Conservation (phyloP, 2,329 filamentous ascomycete species). For the Penicillium verrucosum region DNA sequence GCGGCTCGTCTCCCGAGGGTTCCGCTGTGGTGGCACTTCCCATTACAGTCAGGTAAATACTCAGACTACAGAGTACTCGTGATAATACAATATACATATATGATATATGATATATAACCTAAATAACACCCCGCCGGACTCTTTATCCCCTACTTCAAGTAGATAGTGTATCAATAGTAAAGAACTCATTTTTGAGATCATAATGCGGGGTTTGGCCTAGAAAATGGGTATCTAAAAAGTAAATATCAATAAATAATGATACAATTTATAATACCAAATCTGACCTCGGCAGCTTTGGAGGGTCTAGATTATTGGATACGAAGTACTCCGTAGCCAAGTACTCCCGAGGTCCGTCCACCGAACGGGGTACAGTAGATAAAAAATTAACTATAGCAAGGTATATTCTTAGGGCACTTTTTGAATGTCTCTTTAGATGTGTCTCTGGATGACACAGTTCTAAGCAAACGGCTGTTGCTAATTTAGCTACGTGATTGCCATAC, state of each 20-base stretch:
- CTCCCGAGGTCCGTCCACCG: not conserved
- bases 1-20: slow-evolving; percentile 19
- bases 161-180: not conserved
- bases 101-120: too few relatives aligned
- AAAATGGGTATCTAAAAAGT: too few relatives aligned
- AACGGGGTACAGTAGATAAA: not conserved
- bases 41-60: not conserved
- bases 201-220: too few relatives aligned
- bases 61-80: not conserved
- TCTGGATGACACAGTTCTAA: not conserved
- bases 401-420: not conserved
- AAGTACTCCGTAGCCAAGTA: too few relatives aligned
- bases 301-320: not conserved
- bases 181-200: not conserved
- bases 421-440: not conserved
- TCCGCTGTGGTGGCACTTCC: slow-evolving; percentile 6
- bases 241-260: not conserved
- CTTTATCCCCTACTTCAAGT: too few relatives aligned
- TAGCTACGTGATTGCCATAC: too few relatives aligned
- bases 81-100: too few relatives aligned
- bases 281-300: not conserved
- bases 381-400: not conserved
- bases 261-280: not conserved
- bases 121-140: not conserved
- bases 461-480: too few relatives aligned